Evolutionary conservation across 2,329 filamentous ascomycete species (phyloP).

Genomic region (Xylaria sp.): DNA sequence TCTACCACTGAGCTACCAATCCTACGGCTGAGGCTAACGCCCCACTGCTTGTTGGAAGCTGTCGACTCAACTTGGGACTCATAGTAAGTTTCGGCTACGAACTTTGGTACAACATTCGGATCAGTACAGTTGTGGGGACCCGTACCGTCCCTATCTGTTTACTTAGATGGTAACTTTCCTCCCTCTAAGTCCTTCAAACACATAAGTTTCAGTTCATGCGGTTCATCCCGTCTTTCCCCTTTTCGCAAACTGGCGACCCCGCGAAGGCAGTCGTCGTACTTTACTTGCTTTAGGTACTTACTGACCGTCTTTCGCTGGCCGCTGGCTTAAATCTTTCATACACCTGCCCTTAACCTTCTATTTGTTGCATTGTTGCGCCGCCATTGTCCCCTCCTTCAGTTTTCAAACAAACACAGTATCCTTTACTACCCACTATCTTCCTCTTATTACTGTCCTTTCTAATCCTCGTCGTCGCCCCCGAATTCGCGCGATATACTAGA

Average conservation of each 20-base stretch:
- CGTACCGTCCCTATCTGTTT: too few species aligned
- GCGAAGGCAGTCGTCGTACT: background rate
- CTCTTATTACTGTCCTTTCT: background rate
- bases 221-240: too few species aligned
- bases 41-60: too few species aligned
- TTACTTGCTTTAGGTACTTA: too few species aligned
- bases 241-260: background rate
- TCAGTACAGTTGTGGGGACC: too few species aligned
- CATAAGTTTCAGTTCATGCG: background rate
- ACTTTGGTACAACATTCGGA: too few species aligned
- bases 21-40: background rate
- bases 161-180: too few species aligned
- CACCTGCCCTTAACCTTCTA: background rate
- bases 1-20: constrained; percentile 38
- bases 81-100: too few species aligned
- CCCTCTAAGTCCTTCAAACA: too few species aligned
- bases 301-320: background rate
- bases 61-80: too few species aligned
- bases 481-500: background rate
- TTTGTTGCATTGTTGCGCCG: background rate
- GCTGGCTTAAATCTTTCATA: background rate
- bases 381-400: background rate
- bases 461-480: background rate
- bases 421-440: background rate
- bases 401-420: constrained; percentile 1